Percentiles rank a stretch among this genome's conserved stretches.
These are phyloP conservation scores for Boletus sp. DNA, from an alignment of 768 basidiomycete genomes.

Conservation along the genomic window DNA sequence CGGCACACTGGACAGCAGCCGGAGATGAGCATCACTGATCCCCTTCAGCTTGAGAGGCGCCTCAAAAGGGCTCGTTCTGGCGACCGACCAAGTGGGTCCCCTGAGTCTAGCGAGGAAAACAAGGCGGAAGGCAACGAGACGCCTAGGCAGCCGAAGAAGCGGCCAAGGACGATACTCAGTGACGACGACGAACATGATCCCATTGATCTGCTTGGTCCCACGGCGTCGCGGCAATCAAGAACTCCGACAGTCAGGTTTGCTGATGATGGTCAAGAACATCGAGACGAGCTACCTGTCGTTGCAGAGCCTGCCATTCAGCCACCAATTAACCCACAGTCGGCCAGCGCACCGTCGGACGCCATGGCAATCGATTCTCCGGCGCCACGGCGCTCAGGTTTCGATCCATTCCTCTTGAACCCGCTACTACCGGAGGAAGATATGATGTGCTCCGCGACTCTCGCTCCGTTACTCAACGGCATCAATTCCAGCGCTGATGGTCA, in stretches of 20 bases:
- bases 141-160: constrained; percentile 48
- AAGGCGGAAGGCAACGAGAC: constrained; percentile 38
- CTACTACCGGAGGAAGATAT: constrained; percentile 33
- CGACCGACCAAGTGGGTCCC: constrained; percentile 50
- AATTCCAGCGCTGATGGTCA: constrained; percentile 1
- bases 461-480: constrained; percentile 26
- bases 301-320: constrained; percentile 3
- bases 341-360: constrained; percentile 7
- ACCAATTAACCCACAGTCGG: neutral
- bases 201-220: constrained; percentile 38
- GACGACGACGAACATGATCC: constrained; percentile 52
- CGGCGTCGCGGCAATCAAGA: constrained; percentile 32
- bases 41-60: constrained; percentile 67
- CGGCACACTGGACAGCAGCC: constrained; percentile 70
- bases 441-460: constrained; percentile 23
- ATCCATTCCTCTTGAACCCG: constrained; percentile 55
- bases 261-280: constrained; percentile 25
- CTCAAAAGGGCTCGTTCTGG: constrained; percentile 70
- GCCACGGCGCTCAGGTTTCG: constrained; percentile 44
- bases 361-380: constrained; percentile 40
- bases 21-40: constrained; percentile 73
- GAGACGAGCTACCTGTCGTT: constrained; percentile 14
- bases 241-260: constrained; percentile 52
- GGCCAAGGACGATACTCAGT: constrained; percentile 45
- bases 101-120: constrained; percentile 46